Base-by-base conservation (phyloP, 805 yeast genomes). In the Yamadazyma sp. region DNA sequence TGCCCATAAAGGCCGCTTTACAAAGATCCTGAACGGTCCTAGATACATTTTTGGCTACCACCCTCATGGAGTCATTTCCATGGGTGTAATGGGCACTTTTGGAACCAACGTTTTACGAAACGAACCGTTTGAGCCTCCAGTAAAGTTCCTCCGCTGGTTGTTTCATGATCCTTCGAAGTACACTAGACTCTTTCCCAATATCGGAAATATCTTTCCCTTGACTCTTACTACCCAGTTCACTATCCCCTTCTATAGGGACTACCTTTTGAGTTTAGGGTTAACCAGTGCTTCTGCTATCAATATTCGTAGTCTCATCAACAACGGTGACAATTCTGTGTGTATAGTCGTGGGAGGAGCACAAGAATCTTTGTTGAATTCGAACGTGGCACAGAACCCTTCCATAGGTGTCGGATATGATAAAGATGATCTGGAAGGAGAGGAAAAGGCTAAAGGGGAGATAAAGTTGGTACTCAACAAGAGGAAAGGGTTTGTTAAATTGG, bases 291-390 rank as follows among this genome's bases (percentile, higher is more conserved):
- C 89, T 0, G 82, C 80, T 38, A 68, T 66, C 32, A 88, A 90
- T 47, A 84, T 93, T 30, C 62, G 75, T 44, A 71, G 80, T 17
- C 68, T 87, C 18, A 69, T 93, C 32, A 61, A 57, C 37, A 74
- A 78, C 40, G 73, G 73, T 11, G 78, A 82, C 46, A 81, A 78
- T 49, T 84, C 95, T 2, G 83, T 90, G 9, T 84, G 91, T 45
- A 81, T 93, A 41, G 98, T 93, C 1, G 81, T 93, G 16, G 99
- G 99, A 2, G 99, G 99, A 0, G 98, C 98, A 0, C 84, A 88
- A 42, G 99, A 93, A 53, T 80, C 95, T 1, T 66, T 93, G 24
- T 57, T 86, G 18, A 68, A 68, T 44, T 57, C 60, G 32, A 61
- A 64, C 46, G 70, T 68, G 10, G 60, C 65, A 1, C 46, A 49